phyloP scores from a whole-genome alignment of 2,329 filamentous ascomycete species.

The Aspergillus hortae region DNA sequence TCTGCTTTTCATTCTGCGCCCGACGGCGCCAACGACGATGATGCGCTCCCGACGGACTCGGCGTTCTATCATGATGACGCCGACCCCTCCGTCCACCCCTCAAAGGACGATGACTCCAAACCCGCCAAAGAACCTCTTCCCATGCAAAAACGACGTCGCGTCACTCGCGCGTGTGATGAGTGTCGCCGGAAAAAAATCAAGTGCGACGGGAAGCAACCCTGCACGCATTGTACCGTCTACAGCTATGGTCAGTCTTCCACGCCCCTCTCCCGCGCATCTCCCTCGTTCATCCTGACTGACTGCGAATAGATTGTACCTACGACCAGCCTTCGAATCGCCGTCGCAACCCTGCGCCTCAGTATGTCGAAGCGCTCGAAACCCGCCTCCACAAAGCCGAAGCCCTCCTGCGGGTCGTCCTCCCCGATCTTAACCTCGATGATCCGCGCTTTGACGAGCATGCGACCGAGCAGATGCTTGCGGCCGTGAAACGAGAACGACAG shows the following conservation, averaged over 20 bases:
- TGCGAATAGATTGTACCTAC: constrained; percentile 75
- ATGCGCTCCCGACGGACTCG: constrained; percentile 19
- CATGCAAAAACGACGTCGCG: constrained; percentile 71
- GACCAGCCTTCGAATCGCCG: constrained; percentile 90
- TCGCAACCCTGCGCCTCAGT: constrained; percentile 86
- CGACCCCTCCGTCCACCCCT: constrained; percentile 11
- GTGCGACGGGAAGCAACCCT: constrained; percentile 81
- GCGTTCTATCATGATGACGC: constrained; percentile 19
- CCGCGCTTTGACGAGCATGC: constrained; percentile 75
- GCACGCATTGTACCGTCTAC: constrained; percentile 95
- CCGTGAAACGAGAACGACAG: constrained; percentile 34
- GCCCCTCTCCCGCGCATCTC: not conserved
- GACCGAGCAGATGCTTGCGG: constrained; percentile 61
- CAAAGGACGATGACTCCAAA: constrained; percentile 25
- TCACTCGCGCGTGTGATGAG: constrained; percentile 78
- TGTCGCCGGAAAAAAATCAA: constrained; percentile 85
- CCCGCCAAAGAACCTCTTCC: constrained; percentile 43
- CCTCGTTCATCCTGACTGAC: not conserved
- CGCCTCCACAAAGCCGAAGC: constrained; percentile 79
- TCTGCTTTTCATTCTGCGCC: constrained; percentile 18
- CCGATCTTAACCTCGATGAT: constrained; percentile 80
- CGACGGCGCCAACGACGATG: constrained; percentile 28
- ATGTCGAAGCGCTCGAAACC: constrained; percentile 83
- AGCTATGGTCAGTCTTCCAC: constrained; percentile 72
- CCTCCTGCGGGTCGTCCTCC: constrained; percentile 73